phyloP scores from a whole-genome alignment of 805 yeast species.

The Cyberlindnera amylophila region DNA sequence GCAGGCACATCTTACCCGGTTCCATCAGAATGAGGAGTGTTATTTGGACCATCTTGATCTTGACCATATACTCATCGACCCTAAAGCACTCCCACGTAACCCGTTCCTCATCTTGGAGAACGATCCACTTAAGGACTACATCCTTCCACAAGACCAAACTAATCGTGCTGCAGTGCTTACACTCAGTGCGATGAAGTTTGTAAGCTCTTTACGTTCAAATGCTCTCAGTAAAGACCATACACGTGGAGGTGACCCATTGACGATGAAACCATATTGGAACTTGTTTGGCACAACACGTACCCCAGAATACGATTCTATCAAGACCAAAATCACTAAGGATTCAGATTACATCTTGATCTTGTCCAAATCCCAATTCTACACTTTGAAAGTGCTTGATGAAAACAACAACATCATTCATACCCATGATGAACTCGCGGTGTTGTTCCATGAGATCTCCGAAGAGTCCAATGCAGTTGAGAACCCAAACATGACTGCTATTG shows the following conservation, averaged over 20 bases:
- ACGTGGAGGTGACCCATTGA: conserved; percentile 44
- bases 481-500: conserved; percentile 70
- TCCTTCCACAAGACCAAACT: conserved; percentile 57
- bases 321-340: conserved; percentile 60
- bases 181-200: conserved; percentile 63
- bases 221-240: conserved; percentile 58
- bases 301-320: conserved; percentile 58
- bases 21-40: conserved; percentile 40
- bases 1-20: conserved; percentile 51
- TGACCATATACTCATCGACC: conserved; percentile 37
- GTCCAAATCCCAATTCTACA: conserved; percentile 80
- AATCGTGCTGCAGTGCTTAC: conserved; percentile 66
- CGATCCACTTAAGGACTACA: conserved; percentile 59
- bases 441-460: conserved; percentile 60
- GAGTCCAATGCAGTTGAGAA: conserved; percentile 61
- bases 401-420: conserved; percentile 61
- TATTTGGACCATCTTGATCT: conserved; percentile 50
- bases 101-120: conserved; percentile 73
- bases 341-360: conserved; percentile 74
- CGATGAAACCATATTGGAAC: conserved; percentile 66
- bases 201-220: conserved; percentile 52
- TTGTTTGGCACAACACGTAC: conserved; percentile 67
- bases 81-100: conserved; percentile 60
- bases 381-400: conserved; percentile 77
- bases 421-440: conserved; percentile 60